These are phyloP conservation scores for Backusella sp. DNA, from an alignment of 192 early-diverging fungal species.

Conservation along the genomic window DNA sequence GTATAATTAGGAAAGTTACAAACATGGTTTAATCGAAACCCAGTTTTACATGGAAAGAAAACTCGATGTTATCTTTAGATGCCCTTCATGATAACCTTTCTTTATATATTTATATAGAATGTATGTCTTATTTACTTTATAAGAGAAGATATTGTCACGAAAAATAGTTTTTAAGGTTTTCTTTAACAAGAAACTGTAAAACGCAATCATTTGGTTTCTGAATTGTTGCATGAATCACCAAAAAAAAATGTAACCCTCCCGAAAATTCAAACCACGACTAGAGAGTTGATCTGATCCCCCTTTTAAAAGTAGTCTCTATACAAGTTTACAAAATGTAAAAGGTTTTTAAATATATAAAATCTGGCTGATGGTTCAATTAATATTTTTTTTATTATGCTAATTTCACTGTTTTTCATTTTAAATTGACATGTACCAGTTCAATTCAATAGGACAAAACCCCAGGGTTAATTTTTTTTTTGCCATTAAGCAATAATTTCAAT, in stretches of 20 bases:
- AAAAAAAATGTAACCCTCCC: neutral
- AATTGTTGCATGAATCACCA: neutral
- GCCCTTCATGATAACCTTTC: too few species aligned
- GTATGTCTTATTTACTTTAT: neutral
- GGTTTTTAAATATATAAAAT: neutral
- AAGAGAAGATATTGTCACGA: neutral
- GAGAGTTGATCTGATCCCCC: neutral
- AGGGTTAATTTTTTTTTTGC: neutral
- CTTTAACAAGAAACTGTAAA: neutral
- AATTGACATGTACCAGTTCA: neutral
- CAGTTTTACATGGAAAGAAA: too few species aligned
- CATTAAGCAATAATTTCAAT: neutral
- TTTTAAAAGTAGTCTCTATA: neutral
- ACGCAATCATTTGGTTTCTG: neutral
- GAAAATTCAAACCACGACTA: neutral
- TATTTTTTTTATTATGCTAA: neutral
- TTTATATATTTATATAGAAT: too few species aligned
- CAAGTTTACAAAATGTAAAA: neutral
- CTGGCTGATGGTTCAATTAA: neutral
- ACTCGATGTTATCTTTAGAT: too few species aligned
- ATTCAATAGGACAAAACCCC: neutral
- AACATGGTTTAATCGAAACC: too few species aligned
- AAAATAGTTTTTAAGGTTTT: too few species aligned
- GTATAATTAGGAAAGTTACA: too few species aligned
- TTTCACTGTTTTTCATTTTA: neutral